A percentile compares a stretch with the other conserved stretches of the same genome.
These are phyloP conservation scores for Berkeleyomyces basicola DNA, from an alignment of 2,329 filamentous ascomycete species.

Conservation along the genomic window DNA sequence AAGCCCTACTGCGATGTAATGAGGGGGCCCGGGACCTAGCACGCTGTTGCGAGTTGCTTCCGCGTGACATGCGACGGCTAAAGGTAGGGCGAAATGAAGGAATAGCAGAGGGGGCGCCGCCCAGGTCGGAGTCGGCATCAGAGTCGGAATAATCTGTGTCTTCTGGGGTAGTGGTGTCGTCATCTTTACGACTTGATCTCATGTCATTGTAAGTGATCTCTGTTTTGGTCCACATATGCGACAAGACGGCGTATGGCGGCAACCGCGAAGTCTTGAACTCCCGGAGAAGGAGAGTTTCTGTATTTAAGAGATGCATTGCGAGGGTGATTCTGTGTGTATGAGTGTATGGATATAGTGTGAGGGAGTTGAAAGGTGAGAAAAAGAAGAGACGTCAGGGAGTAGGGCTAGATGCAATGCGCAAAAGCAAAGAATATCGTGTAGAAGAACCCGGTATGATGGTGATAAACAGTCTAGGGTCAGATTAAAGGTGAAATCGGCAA, in stretches of 20 bases:
- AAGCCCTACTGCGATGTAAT: conserved; percentile 2
- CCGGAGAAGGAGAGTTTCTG: conserved; percentile 8
- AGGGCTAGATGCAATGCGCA: not conserved
- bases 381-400: not conserved
- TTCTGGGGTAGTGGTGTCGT: conserved; percentile 3
- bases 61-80: not conserved
- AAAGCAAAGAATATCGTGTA: not conserved
- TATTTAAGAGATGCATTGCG: conserved; percentile 12
- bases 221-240: conserved; percentile 6
- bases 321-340: not conserved
- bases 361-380: not conserved
- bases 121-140: not conserved
- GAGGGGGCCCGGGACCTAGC: not conserved
- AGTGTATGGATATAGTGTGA: not conserved
- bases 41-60: not conserved
- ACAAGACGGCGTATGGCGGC: conserved; percentile 11
- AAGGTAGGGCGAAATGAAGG: not conserved
- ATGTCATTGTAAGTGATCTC: conserved; percentile 12
- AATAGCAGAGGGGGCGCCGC: not conserved
- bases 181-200: not conserved
- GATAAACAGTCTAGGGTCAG: not conserved
- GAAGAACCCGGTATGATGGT: not conserved
- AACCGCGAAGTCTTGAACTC: conserved; percentile 5
- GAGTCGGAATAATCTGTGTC: conserved; percentile 4
- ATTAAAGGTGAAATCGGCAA: not conserved